Evolutionary conservation across 225 moss, liverwort and hornwort species (phyloP), one percentile per base, ranked within the genome.

Genomic region (Antitrichia curtipendula): DNA sequence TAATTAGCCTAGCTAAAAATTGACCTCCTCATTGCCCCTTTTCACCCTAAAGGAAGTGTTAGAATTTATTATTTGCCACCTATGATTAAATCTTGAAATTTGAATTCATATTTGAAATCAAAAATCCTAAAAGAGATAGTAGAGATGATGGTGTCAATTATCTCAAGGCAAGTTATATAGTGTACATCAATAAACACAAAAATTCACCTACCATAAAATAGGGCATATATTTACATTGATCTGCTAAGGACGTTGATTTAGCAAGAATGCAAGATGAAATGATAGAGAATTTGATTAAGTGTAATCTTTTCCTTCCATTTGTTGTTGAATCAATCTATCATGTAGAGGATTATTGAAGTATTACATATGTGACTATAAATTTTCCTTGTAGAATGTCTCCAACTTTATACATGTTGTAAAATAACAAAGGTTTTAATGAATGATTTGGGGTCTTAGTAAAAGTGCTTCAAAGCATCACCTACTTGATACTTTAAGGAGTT

Each of bases 191-290:
- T 32, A 17, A 31, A 31, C 4, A 16, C 16, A 62, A 62, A 18
- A 34, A 34, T 64, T 64, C 10, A 64, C 10, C 5, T 34, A 10
- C 6, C 1, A 64, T 19, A 64, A 36, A 9, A 34, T 10, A 18
- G 3, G 6, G 36, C 6, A 66, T 66, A 20, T 12, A 21, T 21
- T 36, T 66, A n/a, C 0, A 0, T 66, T 66, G 21, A 21, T 66
- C 1, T 1, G 6, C 7, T 0, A 11, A n/a, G 7, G 21, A 66
- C 6, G 21, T 66, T n/a, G 21, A 66, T n/a, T 2, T 66, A n/a
- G 2, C 6, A 66, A n/a, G 21, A 36, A 21, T 66, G 12, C 2
- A 66, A n/a, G 66, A 21, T 21, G 21, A 66, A 36, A 64, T n/a
- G 12, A 4, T 7, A 66, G 1, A 66, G n/a, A 8, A 66, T n/a